Evolutionary conservation across 495 filamentous ascomycete species (phyloP).

Genomic region (Alectoria sarmentosa): DNA sequence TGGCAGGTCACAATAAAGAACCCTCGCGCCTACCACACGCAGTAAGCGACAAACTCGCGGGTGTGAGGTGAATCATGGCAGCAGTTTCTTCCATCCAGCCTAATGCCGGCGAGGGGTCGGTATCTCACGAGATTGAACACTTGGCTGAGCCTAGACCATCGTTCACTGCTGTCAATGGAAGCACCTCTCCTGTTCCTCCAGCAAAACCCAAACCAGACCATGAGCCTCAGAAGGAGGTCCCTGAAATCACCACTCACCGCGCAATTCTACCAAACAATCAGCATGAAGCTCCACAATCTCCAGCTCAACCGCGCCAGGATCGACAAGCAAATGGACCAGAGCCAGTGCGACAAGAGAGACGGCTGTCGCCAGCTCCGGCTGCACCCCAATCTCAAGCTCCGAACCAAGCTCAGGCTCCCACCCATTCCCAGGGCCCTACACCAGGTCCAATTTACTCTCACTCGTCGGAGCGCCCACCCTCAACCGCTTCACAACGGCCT

Average conservation of each 20-base stretch:
- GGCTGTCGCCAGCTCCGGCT: slow-evolving; percentile 22
- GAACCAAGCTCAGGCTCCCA: slow-evolving; percentile 5
- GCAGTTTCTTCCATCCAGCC: slow-evolving; percentile 37
- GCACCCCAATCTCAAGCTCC: slow-evolving; percentile 12
- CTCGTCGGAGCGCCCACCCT: slow-evolving; percentile 10
- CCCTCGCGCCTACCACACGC: slow-evolving; percentile 17
- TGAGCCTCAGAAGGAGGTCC: slow-evolving; percentile 26
- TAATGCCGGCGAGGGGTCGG: slow-evolving; percentile 34
- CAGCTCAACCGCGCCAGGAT: slow-evolving; percentile 15
- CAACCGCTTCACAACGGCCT: slow-evolving; percentile 11
- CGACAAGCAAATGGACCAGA: slow-evolving; percentile 13
- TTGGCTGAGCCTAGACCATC: slow-evolving; percentile 43
- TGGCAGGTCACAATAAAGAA: neutral
- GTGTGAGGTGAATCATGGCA: slow-evolving; percentile 33
- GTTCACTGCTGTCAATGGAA: slow-evolving; percentile 50
- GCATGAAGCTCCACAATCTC: slow-evolving; percentile 22
- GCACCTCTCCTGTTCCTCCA: slow-evolving; percentile 27
- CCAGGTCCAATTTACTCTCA: slow-evolving; percentile 13
- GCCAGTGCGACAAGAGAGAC: slow-evolving; percentile 20
- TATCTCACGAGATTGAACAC: slow-evolving; percentile 32
- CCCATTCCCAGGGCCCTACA: slow-evolving; percentile 15
- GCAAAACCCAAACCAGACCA: slow-evolving; percentile 24
- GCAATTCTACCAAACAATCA: slow-evolving; percentile 24
- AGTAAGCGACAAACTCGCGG: slow-evolving; percentile 18
- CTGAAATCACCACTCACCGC: slow-evolving; percentile 20